Evolutionary conservation across 2,329 filamentous ascomycete species (phyloP).

Genomic region (Alternaria postmessia): DNA sequence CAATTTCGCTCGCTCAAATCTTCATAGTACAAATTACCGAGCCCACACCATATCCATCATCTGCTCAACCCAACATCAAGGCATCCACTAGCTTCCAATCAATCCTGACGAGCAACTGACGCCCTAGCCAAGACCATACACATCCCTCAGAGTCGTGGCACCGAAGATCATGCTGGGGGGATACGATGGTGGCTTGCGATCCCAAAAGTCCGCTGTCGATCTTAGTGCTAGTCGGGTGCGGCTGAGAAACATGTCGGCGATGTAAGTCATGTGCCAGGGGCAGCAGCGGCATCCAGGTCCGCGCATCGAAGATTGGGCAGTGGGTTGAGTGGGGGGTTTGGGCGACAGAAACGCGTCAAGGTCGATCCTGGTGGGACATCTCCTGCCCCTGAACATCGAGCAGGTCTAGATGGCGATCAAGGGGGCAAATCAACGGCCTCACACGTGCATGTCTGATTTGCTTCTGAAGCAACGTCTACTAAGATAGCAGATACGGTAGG

Average conservation of each 20-base stretch:
- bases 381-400: constrained; percentile 5
- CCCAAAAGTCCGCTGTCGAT: constrained; percentile 1
- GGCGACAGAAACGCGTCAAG: constrained; percentile 2
- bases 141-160: neutral
- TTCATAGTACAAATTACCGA: neutral
- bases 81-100: neutral
- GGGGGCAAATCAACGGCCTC: constrained; percentile 4
- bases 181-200: neutral
- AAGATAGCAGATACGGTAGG: neutral
- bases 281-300: neutral
- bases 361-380: neutral
- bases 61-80: neutral
- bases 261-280: neutral
- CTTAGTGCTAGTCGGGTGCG: neutral
- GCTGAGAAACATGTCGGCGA: constrained; percentile 2
- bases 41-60: neutral
- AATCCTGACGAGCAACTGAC: neutral
- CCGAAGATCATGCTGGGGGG: neutral
- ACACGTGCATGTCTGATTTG: neutral
- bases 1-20: neutral
- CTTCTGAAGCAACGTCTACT: neutral
- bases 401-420: neutral
- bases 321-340: neutral
- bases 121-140: neutral
- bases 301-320: neutral